These are phyloP conservation scores for Aspergillus novofumigatus DNA, from an alignment of 2,329 filamentous ascomycete genomes.

Conservation along the genomic window DNA sequence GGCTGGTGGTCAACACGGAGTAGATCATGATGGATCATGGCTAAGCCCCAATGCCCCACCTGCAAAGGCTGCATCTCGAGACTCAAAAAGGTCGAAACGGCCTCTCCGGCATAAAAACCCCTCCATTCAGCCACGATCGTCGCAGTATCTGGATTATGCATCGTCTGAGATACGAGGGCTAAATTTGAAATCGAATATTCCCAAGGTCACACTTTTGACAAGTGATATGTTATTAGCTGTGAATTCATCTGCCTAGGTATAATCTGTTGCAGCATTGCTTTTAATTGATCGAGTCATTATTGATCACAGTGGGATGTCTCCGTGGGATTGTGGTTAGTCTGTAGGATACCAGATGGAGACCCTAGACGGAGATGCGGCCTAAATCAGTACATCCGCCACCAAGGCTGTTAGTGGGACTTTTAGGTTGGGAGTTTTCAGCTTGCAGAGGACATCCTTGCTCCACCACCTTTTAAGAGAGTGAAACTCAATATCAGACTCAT, in stretches of 20 bases:
- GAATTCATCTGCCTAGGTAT: neutral
- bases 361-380: neutral
- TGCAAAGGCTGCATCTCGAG: neutral
- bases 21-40: constrained; percentile 15
- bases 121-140: neutral
- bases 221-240: neutral
- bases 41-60: constrained; percentile 33
- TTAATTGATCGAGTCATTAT: neutral
- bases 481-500: neutral
- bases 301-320: neutral
- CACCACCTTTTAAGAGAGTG: neutral
- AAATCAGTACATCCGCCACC: neutral
- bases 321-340: neutral
- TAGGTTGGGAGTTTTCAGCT: neutral
- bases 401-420: neutral
- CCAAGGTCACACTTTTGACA: neutral
- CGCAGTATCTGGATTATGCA: neutral
- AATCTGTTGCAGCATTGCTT: neutral
- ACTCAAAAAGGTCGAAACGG: neutral
- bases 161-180: neutral
- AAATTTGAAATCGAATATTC: neutral
- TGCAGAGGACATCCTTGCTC: neutral
- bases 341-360: neutral
- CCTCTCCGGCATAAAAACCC: neutral
- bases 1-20: neutral